A percentile compares a stretch with the other conserved stretches of the same genome.
Evolutionary conservation across 805 yeast genomes (phyloP).

Genomic region (Saccharomycopsis lassenensis): DNA sequence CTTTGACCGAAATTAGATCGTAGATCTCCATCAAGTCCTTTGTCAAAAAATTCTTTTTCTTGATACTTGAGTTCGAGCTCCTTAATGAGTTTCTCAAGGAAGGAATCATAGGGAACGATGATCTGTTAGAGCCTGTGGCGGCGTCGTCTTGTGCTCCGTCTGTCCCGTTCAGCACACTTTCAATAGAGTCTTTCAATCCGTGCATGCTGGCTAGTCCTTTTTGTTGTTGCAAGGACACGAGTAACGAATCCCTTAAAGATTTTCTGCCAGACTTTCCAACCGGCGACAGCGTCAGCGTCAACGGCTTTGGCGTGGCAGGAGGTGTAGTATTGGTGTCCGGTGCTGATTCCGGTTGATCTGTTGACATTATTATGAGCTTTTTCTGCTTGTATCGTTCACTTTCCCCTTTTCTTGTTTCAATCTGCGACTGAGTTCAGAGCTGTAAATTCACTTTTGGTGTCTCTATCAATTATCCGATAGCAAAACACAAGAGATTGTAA

Average conservation of each 20-base stretch:
- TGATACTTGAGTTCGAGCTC: conserved; percentile 14
- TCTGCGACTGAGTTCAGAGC: no score
- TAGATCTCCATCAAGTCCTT: conserved; percentile 22
- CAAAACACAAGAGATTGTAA: no score
- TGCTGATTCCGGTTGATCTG: no score
- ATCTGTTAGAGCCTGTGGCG: not conserved
- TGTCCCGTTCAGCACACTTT: conserved; percentile 1
- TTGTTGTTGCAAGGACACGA: conserved; percentile 10
- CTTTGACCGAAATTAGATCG: conserved; percentile 44
- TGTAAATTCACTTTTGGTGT: no score
- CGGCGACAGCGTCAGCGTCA: no score
- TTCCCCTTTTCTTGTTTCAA: no score
- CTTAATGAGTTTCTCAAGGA: conserved; percentile 15
- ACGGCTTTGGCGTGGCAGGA: no score
- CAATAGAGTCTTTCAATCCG: not conserved
- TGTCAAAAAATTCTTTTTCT: conserved; percentile 15
- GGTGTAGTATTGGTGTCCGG: no score
- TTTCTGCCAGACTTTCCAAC: conserved; percentile 6
- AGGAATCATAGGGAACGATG: conserved; percentile 11
- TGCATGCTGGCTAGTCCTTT: conserved; percentile 7
- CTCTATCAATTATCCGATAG: no score
- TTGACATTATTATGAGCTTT: no score
- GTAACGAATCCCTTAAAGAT: conserved; percentile 13
- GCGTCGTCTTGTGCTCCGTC: not conserved
- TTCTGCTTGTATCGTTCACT: no score